These are phyloP conservation scores for Cyberlindnera nakhonratchasimensis DNA, from an alignment of 805 yeast genomes.

Conservation along the genomic window DNA sequence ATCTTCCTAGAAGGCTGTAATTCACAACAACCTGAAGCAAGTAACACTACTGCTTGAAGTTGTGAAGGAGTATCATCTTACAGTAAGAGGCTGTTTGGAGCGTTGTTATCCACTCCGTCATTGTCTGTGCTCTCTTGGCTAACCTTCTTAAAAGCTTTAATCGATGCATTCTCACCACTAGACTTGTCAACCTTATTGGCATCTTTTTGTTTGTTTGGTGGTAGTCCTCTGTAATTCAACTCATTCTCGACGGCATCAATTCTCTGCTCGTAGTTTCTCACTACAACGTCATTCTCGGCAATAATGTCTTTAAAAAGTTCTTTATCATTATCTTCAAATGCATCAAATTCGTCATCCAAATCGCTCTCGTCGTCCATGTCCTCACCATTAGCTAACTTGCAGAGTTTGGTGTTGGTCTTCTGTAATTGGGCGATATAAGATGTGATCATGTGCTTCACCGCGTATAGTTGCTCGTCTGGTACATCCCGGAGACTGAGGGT, in stretches of 20 bases:
- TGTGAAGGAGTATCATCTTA: constrained; percentile 7
- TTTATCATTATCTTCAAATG: constrained; percentile 41
- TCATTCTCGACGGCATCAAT: constrained; percentile 45
- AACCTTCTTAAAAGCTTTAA: neutral
- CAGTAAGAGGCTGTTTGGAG: constrained; percentile 33
- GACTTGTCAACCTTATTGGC: neutral
- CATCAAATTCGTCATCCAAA: constrained; percentile 26
- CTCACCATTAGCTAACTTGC: constrained; percentile 38
- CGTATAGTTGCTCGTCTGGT: constrained; percentile 40
- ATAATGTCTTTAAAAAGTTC: constrained; percentile 52
- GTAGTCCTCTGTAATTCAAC: constrained; percentile 39
- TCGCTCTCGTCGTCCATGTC: constrained; percentile 22
- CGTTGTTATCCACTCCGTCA: constrained; percentile 34
- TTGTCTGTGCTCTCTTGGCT: constrained; percentile 32
- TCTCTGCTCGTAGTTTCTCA: constrained; percentile 47
- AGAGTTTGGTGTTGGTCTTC: constrained; percentile 50
- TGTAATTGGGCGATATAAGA: constrained; percentile 44
- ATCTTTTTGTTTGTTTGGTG: neutral
- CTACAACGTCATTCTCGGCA: constrained; percentile 52
- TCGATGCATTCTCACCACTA: neutral
- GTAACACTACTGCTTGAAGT: neutral
- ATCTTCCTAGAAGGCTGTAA: too few relatives aligned
- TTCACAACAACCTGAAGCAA: neutral
- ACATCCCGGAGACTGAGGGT: constrained; percentile 50
- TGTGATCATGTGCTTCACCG: constrained; percentile 32